Percentiles rank a stretch among this genome's conserved stretches.
phyloP scores from a whole-genome alignment of 2,329 filamentous ascomycete genomes.

The Aspergillus melleus region DNA sequence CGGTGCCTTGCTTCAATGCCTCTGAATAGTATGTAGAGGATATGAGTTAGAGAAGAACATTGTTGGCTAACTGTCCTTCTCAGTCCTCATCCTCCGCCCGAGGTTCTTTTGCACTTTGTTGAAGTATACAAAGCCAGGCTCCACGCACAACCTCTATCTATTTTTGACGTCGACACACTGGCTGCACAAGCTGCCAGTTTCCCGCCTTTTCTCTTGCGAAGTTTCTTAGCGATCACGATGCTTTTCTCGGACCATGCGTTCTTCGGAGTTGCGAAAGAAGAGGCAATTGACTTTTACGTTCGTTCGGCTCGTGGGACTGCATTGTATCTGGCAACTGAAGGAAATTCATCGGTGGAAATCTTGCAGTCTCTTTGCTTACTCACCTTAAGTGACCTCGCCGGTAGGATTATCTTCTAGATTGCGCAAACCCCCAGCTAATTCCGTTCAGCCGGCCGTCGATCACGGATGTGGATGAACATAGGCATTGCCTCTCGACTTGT shows the following conservation, averaged over 20 bases:
- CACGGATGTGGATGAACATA: constrained; percentile 9
- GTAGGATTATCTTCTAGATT: neutral
- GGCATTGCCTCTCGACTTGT: constrained; percentile 6
- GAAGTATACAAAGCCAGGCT: constrained; percentile 2
- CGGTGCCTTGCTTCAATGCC: neutral
- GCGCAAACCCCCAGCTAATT: neutral
- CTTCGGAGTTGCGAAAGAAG: neutral
- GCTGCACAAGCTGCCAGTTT: neutral
- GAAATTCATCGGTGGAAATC: neutral
- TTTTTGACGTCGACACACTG: neutral
- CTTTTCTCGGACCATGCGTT: constrained; percentile 4
- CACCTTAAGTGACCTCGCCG: constrained; percentile 1
- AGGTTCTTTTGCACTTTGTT: neutral
- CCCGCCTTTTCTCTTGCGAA: neutral
- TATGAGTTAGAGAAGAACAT: too few species aligned
- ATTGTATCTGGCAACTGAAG: constrained; percentile 3
- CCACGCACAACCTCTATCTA: constrained; percentile 8
- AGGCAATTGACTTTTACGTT: constrained; percentile 5
- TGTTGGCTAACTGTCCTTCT: neutral
- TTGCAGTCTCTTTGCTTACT: constrained; percentile 9
- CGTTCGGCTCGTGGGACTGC: constrained; percentile 3
- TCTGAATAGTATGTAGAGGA: neutral
- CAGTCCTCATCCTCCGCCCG: neutral
- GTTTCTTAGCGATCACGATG: constrained; percentile 5
- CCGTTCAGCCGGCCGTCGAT: neutral